Conservation (phyloP, 768 basidiomycete genomes). For the Tephrocybe rancida region DNA sequence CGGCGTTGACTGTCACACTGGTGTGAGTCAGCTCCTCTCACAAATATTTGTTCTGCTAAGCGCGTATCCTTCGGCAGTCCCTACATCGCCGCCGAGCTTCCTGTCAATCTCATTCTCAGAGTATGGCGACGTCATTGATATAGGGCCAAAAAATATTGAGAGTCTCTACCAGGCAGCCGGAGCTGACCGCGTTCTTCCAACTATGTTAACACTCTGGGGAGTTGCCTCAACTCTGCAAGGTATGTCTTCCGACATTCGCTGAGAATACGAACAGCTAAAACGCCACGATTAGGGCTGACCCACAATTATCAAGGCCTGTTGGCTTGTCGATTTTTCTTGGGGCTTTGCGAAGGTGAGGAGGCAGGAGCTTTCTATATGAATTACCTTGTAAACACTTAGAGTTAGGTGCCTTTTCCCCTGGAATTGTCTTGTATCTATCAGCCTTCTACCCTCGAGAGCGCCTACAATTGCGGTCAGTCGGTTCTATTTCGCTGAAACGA, state of each 20-base stretch:
- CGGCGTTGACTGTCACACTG: constrained; percentile 21
- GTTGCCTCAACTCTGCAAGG: constrained; percentile 41
- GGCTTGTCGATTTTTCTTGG: no score
- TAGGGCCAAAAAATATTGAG: background rate
- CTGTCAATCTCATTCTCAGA: constrained; percentile 40
- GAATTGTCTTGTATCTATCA: constrained; percentile 34
- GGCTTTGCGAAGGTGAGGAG: constrained; percentile 51
- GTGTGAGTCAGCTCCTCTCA: constrained; percentile 3
- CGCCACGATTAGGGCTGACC: constrained; percentile 1
- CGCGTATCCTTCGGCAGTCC: background rate
- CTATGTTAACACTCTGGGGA: constrained; percentile 50
- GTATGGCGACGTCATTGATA: constrained; percentile 9
- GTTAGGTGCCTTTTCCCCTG: constrained; percentile 31
- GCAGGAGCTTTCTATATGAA: constrained; percentile 16
- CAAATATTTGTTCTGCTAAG: no score
- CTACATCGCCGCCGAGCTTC: constrained; percentile 33
- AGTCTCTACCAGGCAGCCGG: constrained; percentile 37
- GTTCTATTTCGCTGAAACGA: constrained; percentile 28
- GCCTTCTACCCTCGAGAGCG: constrained; percentile 31
- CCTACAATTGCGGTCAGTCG: constrained; percentile 15
- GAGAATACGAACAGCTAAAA: no score
- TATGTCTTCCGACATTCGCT: background rate
- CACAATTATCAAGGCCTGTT: constrained; percentile 28
- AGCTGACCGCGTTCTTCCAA: constrained; percentile 46
- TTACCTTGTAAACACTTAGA: background rate